Base-by-base conservation (phyloP, 768 basidiomycete genomes). In the Suillus fuscotomentosus region DNA sequence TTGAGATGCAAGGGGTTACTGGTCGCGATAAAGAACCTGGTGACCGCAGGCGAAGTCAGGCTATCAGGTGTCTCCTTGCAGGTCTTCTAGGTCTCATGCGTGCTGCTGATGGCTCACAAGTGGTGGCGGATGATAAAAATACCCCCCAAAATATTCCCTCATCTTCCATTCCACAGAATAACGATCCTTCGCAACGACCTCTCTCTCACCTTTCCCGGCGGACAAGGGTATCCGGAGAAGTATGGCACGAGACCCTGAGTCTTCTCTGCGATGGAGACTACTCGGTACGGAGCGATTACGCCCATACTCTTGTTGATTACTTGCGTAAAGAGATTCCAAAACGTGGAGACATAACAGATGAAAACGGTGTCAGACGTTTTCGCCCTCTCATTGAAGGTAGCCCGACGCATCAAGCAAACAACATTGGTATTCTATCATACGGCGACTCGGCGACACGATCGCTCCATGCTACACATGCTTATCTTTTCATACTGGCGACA, bases 171-270 rank as follows among this genome's bases (percentile, higher is more conserved):
- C 68, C 65, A 66, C 73, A 66, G 67, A 73, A 62, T 69, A 77
- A 65, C 73, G 75, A 42, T 45, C 67, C 73, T 13, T 70, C 62
- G 0, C 69, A 77, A 15, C 68, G 65, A 57, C 67, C 69, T 24
- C 69, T 73, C 14, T 78, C 79, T 55, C 81, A 80, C 27, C 71
- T 77, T 31, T 80, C 86, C n/a, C 82, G 87, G 60, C 80, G 92
- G 64, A 88, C 86, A 11, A 82, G 82, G 66, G 84, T 97, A 39
- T 82, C 89, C 3, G 89, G 91, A 36, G 94, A 95, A 71, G 85
- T 90, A 41, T 97, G 94, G 94, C 92, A 95, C 72, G 95, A 97
- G 66, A 95, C 92, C 2, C 75, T 97, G 51, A 90, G 89, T 56
- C 80, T 97, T 34, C 76, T 97, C 5, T 96, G 94, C 72, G 94